phyloP scores from a whole-genome alignment of 2,329 filamentous ascomycete genomes.

The Aspergillus neotritici region DNA sequence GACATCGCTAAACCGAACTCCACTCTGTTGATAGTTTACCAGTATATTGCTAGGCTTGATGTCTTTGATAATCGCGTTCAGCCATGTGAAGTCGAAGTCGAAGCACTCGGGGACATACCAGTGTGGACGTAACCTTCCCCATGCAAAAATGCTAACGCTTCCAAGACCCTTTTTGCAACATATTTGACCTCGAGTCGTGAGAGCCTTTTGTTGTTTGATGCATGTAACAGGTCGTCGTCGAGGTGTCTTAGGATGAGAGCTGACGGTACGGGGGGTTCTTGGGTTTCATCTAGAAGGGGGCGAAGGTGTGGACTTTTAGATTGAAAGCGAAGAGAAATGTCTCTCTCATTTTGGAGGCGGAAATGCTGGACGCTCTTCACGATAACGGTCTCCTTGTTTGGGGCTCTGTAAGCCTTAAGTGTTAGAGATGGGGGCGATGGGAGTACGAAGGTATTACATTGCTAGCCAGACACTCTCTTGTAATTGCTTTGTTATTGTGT shows the following conservation, averaged over 20 bases:
- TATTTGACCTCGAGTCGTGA: constrained; percentile 17
- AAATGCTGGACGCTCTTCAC: constrained; percentile 17
- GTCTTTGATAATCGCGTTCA: constrained; percentile 8
- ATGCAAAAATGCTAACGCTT: constrained; percentile 13
- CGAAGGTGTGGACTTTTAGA: constrained; percentile 12
- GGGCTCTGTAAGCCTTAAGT: constrained; percentile 1
- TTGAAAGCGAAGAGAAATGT: constrained; percentile 22
- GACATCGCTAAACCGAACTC: constrained; percentile 13
- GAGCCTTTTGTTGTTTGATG: constrained; percentile 13
- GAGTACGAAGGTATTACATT: constrained; percentile 4
- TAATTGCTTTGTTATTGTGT: constrained; percentile 12
- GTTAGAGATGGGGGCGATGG: neutral
- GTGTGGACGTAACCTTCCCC: constrained; percentile 17
- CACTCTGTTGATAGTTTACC: constrained; percentile 10
- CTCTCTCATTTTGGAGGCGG: constrained; percentile 21
- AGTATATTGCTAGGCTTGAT: constrained; percentile 18
- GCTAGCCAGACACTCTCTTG: constrained; percentile 16
- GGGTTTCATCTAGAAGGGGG: constrained; percentile 20
- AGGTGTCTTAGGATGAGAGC: constrained; percentile 20
- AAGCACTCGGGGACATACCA: constrained; percentile 6
- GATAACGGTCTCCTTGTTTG: constrained; percentile 13
- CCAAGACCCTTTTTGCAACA: constrained; percentile 11
- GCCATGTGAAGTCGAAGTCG: neutral
- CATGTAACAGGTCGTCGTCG: constrained; percentile 19
- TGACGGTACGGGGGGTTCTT: constrained; percentile 12